Base-by-base conservation (phyloP, 768 basidiomycete genomes). In the Suillus variegatus region DNA sequence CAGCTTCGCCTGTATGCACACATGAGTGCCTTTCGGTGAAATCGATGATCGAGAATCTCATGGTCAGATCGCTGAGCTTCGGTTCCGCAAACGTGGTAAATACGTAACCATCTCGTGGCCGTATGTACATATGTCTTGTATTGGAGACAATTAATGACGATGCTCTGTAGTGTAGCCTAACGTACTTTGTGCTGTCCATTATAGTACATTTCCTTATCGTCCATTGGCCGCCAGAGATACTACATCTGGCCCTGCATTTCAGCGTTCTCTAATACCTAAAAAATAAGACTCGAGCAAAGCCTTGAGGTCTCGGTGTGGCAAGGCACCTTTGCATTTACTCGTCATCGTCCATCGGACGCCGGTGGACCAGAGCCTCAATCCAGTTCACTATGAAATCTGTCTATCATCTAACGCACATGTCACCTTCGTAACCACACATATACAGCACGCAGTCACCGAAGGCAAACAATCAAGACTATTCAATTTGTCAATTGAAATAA, bases 291-390 rank as follows among this genome's bases (percentile, higher is more conserved):
- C 68, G 63, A 10, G 44, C 14, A 36, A 49, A 66, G 66, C 75
- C 75, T 77, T 76, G 75, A 75, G 75, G 75, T 68, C 69, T 74
- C 38, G 63, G 75, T 76, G 76, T 70, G 75, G 73, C 72, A 58
- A 38, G 49, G 49, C 55, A 66, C 60, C 49, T 65, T 75, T 76
- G 69, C 73, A 72, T 69, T 69, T 65, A 70, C 68, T 75, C 72
- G 71, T 74, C 76, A 77, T 73, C 69, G 69, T 63, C 73, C 68
- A 69, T 67, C 70, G 66, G 76, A 73, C 67, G 55, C 67, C 60
- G 68, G 68, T 76, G 68, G 58, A 58, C 66, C 65, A 69, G 68
- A 70, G 71, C 61, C 69, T 67, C 65, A 66, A 70, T 61, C 57
- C 56, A 44, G 65, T 64, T 66, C 58, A 55, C 61, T 58, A 55